phyloP scores from a whole-genome alignment of 108 stramenopile genomes.

The Conticribra weissflogii region DNA sequence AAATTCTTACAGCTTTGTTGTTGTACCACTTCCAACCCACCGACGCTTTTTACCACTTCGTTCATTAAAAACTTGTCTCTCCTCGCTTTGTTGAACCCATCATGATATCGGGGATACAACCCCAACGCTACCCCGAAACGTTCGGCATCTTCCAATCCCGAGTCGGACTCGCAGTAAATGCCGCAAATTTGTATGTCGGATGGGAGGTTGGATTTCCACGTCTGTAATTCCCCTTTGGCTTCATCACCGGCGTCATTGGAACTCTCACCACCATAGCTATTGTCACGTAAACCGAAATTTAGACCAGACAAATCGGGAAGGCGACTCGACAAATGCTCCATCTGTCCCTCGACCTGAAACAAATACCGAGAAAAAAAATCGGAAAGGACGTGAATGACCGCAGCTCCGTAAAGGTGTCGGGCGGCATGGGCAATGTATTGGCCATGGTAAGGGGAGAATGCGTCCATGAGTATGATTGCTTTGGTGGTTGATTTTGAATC shows the following conservation, averaged over 20 bases:
- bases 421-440: conserved; percentile 63
- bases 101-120: conserved; percentile 54
- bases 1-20: conserved; percentile 73
- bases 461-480: conserved; percentile 75
- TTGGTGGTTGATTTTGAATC: conserved; percentile 18
- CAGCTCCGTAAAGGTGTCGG: conserved; percentile 58
- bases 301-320: conserved; percentile 50
- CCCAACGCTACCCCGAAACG: conserved; percentile 58
- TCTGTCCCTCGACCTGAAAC: conserved; percentile 48
- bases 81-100: conserved; percentile 65
- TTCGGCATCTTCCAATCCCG: conserved; percentile 83
- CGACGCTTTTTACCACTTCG: conserved; percentile 35
- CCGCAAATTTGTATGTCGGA: conserved; percentile 54
- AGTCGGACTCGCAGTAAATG: conserved; percentile 80
- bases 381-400: conserved; percentile 61
- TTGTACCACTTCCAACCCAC: conserved; percentile 71
- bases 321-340: conserved; percentile 46
- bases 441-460: conserved; percentile 80
- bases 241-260: neutral
- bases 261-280: neutral
- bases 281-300: no score
- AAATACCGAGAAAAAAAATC: conserved; percentile 70
- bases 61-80: conserved; percentile 85
- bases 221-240: conserved; percentile 41
- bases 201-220: conserved; percentile 49